phyloP scores from a whole-genome alignment of 225 moss, liverwort and hornwort species.

The Asterella californica region DNA sequence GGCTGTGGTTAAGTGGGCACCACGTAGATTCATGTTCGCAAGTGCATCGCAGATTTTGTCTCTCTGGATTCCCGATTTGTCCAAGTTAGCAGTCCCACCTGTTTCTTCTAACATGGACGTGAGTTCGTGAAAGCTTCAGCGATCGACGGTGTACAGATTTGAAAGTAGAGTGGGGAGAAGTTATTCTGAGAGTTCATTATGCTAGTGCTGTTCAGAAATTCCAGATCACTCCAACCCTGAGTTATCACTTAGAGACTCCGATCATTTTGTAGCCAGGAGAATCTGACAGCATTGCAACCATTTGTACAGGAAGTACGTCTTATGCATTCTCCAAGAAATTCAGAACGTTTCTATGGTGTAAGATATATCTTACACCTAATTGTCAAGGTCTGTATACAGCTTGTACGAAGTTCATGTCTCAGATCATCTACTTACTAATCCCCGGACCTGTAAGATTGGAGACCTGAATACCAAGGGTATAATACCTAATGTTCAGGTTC shows the following conservation, averaged over 20 bases:
- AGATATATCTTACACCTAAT: no score
- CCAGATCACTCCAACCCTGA: neutral
- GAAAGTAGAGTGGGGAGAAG: neutral
- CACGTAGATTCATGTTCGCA: constrained; percentile 93
- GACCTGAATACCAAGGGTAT: no score
- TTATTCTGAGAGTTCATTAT: neutral
- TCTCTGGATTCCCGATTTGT: constrained; percentile 94
- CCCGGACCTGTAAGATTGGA: no score
- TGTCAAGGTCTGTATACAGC: no score
- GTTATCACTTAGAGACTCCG: neutral
- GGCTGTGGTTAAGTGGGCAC: constrained; percentile 96
- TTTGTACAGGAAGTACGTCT: neutral
- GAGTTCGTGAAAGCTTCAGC: constrained; percentile 8
- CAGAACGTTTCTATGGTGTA: no score
- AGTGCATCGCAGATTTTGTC: constrained; percentile 76
- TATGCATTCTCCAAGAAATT: neutral
- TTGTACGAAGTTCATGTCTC: no score
- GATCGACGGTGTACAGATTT: constrained; percentile 3
- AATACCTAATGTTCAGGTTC: no score
- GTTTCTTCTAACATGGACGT: constrained; percentile 23
- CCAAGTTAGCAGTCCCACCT: constrained; percentile 45
- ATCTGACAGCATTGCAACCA: neutral
- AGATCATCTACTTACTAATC: no score
- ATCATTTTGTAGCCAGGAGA: constrained; percentile 10
- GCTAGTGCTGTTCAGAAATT: neutral